Conservation (phyloP, 164 flowering plant species). For the Dillenia turbinata region DNA sequence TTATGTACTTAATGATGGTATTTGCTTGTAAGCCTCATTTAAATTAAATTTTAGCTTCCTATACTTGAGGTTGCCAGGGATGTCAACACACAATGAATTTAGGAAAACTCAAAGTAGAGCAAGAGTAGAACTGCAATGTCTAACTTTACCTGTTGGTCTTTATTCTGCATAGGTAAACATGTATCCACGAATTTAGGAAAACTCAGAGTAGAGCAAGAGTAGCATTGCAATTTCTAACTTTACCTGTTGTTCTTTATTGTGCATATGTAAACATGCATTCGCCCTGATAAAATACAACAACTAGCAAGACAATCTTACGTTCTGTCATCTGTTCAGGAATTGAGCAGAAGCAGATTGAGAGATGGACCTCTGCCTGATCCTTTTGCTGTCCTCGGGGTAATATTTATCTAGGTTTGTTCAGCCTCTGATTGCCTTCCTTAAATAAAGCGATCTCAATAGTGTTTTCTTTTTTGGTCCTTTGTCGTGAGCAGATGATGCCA, state of each 20-base stretch:
- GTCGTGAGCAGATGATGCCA: conserved; percentile 22
- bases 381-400: conserved; percentile 46
- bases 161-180: neutral
- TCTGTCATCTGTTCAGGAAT: conserved; percentile 33
- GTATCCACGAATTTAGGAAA: neutral
- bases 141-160: neutral
- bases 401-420: neutral
- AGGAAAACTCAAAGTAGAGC: neutral
- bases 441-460: neutral
- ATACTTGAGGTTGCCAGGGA: neutral
- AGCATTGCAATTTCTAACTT: neutral
- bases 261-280: neutral
- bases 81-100: neutral
- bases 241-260: neutral
- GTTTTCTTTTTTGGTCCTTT: neutral
- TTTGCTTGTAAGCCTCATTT: neutral
- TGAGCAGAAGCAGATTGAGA: conserved; percentile 45
- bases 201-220: neutral
- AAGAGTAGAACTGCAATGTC: neutral
- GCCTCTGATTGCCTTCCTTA: neutral
- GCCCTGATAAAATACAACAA: neutral
- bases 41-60: neutral
- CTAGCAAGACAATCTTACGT: neutral
- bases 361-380: conserved; percentile 35
- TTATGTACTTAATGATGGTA: conserved; percentile 1